These are phyloP conservation scores for Cryoendolithus antarcticus DNA, from an alignment of 2,329 filamentous ascomycete species.

Conservation along the genomic window DNA sequence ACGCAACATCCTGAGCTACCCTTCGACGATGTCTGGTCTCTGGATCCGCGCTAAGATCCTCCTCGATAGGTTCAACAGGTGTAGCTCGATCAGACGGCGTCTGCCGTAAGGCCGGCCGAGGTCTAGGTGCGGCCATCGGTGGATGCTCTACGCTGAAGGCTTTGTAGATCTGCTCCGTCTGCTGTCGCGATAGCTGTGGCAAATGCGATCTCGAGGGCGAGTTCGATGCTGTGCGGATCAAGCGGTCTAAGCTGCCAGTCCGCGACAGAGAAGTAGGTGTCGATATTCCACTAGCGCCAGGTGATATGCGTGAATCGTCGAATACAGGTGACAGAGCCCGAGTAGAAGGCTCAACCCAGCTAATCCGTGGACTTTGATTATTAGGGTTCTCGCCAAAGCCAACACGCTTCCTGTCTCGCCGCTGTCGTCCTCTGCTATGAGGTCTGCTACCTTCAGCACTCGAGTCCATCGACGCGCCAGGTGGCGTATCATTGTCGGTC, in stretches of 20 bases:
- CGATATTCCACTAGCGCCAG: slow-evolving; percentile 9
- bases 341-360: slow-evolving; percentile 6
- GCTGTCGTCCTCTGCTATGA: slow-evolving; percentile 6
- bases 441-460: slow-evolving; percentile 8
- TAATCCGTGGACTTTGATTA: slow-evolving; percentile 8
- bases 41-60: slow-evolving; percentile 13
- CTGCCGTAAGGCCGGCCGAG: slow-evolving; percentile 19
- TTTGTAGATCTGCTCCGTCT: slow-evolving; percentile 18
- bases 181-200: slow-evolving; percentile 19
- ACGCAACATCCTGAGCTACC: slow-evolving; percentile 18
- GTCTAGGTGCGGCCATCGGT: slow-evolving; percentile 13
- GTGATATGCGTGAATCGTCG: slow-evolving; percentile 8
- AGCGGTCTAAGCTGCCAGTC: slow-evolving; percentile 10
- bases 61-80: slow-evolving; percentile 6
- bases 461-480: slow-evolving; percentile 1
- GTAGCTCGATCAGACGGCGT: slow-evolving; percentile 8
- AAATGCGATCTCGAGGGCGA: slow-evolving; percentile 14
- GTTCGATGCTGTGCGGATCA: slow-evolving; percentile 1
- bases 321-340: slow-evolving; percentile 2
- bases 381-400: slow-evolving; percentile 12
- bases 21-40: slow-evolving; percentile 11
- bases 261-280: slow-evolving; percentile 9
- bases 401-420: slow-evolving; percentile 13
- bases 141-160: slow-evolving; percentile 9
- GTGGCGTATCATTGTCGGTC: too few species aligned